Percentiles rank a stretch among this genome's conserved stretches.
phyloP scores from a whole-genome alignment of 345 rosid genomes.

The Toxicodendron radicans region DNA sequence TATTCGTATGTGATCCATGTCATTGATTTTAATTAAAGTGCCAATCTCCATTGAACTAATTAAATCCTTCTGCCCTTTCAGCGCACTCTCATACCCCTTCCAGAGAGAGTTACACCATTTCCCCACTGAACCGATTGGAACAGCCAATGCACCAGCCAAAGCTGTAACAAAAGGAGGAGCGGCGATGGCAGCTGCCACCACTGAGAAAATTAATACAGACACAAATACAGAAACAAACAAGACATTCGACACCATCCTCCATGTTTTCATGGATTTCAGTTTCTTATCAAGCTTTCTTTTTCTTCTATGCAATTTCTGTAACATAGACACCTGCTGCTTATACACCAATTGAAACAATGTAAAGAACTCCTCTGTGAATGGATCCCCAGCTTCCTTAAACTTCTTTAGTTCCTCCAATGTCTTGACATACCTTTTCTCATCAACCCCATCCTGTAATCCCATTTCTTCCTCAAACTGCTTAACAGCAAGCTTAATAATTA shows the following conservation, averaged over 20 bases:
- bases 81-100: slow-evolving; percentile 54
- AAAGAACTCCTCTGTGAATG: slow-evolving; percentile 70
- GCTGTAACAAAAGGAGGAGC: slow-evolving; percentile 75
- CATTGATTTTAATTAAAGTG: slow-evolving; percentile 51
- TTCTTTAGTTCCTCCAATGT: slow-evolving; percentile 65
- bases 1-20: slow-evolving; percentile 64
- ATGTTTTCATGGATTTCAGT: slow-evolving; percentile 53
- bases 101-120: slow-evolving; percentile 76
- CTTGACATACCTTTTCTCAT: slow-evolving; percentile 47
- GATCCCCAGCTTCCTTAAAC: slow-evolving; percentile 68
- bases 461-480: slow-evolving; percentile 60
- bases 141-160: slow-evolving; percentile 65
- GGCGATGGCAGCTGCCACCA: slow-evolving; percentile 84
- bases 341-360: slow-evolving; percentile 45
- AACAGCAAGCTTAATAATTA: slow-evolving; percentile 62
- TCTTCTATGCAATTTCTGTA: slow-evolving; percentile 41
- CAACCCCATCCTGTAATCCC: slow-evolving; percentile 23
- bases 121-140: slow-evolving; percentile 69
- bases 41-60: slow-evolving; percentile 45
- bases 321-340: slow-evolving; percentile 54
- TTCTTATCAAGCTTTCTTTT: slow-evolving; percentile 72
- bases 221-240: slow-evolving; percentile 69
- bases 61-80: slow-evolving; percentile 59
- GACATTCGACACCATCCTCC: slow-evolving; percentile 77
- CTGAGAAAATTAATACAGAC: slow-evolving; percentile 74